These are phyloP conservation scores for Centaurea solstitialis DNA, from an alignment of 129 eudicot species.

Conservation along the genomic window DNA sequence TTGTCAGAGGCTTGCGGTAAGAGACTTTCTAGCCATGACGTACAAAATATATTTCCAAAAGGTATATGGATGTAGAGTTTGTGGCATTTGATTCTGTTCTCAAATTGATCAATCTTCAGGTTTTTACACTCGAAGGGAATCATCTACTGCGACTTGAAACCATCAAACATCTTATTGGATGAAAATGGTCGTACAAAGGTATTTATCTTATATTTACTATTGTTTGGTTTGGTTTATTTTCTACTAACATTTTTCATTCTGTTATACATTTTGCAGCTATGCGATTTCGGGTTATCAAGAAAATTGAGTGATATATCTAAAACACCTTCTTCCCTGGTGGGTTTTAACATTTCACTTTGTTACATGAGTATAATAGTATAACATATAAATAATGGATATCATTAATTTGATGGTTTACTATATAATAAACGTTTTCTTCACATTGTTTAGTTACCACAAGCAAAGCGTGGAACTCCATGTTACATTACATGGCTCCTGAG, in stretches of 20 bases:
- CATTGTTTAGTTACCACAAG: conserved; percentile 83
- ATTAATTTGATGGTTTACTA: conserved; percentile 3
- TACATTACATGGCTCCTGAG: conserved; percentile 99
- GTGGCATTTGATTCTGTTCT: conserved; percentile 21
- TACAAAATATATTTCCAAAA: neutral
- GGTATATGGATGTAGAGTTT: neutral
- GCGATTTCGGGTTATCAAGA: conserved; percentile 94
- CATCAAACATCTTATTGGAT: conserved; percentile 90
- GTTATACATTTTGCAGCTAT: conserved; percentile 56
- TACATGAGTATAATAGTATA: neutral
- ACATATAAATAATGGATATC: neutral
- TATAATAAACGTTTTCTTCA: neutral
- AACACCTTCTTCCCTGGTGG: conserved; percentile 76
- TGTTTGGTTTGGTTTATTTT: neutral
- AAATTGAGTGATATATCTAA: conserved; percentile 81
- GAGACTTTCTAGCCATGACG: conserved; percentile 29
- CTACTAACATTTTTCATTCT: conserved; percentile 6
- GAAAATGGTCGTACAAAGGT: conserved; percentile 98
- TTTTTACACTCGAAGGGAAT: conserved; percentile 91
- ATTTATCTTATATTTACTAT: conserved; percentile 16
- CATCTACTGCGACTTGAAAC: conserved; percentile 89
- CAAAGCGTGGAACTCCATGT: conserved; percentile 97
- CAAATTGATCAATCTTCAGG: conserved; percentile 41
- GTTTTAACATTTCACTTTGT: conserved; percentile 18
- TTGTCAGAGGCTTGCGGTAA: conserved; percentile 87